Percentiles rank a stretch among this genome's conserved stretches.
These are phyloP conservation scores for Pneumocystis jirovecii DNA, from an alignment of 1,139 yeast genomes.

Conservation along the genomic window DNA sequence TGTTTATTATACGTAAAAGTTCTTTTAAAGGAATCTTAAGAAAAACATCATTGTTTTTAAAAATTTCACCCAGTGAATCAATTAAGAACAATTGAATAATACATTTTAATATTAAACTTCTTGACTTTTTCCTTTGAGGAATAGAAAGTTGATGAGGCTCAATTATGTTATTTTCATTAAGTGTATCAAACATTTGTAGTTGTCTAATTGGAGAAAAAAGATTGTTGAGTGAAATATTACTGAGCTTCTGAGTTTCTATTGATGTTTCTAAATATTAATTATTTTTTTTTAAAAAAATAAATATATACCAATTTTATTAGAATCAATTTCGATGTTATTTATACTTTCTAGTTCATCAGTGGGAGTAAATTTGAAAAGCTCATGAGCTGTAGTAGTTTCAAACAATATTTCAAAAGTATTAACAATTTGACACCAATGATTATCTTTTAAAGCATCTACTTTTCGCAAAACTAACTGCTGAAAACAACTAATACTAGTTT, in stretches of 20 bases:
- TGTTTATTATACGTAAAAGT: slow-evolving; percentile 42
- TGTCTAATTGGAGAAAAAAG: background rate
- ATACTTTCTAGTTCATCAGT: slow-evolving; percentile 18
- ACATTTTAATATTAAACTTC: slow-evolving; percentile 79
- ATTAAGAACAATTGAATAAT: slow-evolving; percentile 80
- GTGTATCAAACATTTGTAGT: background rate
- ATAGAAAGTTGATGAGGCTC: background rate
- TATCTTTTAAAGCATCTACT: slow-evolving; percentile 41
- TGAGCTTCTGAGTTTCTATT: background rate
- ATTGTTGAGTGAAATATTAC: background rate
- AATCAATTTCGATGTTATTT: slow-evolving; percentile 14
- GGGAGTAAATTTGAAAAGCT: slow-evolving; percentile 36
- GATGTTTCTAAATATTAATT: background rate
- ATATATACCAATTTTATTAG: slow-evolving; percentile 12
- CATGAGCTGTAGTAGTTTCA: slow-evolving; percentile 70
- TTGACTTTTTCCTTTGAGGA: slow-evolving; percentile 38
- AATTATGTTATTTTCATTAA: background rate
- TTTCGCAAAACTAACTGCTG: slow-evolving; percentile 65
- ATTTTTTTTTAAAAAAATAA: background rate
- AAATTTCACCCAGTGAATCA: slow-evolving; percentile 68
- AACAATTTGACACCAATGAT: slow-evolving; percentile 65
- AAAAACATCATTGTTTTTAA: slow-evolving; percentile 53
- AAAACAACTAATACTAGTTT: slow-evolving; percentile 83
- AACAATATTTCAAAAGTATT: slow-evolving; percentile 53
- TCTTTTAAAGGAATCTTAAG: slow-evolving; percentile 51